Evolutionary conservation across 805 yeast species (phyloP), one percentile per base, ranked within the genome.

Genomic region (Danielia reshetovae): DNA sequence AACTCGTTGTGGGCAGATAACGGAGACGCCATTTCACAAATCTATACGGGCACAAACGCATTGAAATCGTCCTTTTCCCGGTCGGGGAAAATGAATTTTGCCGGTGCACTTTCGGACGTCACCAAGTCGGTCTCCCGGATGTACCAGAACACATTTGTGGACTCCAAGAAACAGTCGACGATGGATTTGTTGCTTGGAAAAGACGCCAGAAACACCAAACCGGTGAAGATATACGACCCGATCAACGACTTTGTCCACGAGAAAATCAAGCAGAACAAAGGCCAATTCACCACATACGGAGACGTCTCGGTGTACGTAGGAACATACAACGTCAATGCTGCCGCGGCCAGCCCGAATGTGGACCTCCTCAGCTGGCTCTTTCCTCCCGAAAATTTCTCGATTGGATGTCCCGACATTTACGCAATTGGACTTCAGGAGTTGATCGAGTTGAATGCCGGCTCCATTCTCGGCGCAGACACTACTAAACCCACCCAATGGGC

Each of bases 61-160:
- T 63, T 93, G 13, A 93, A 93, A 59, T 85, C 96, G 0, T 87
- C 96, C 4, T 93, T 84, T 53, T 85, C 97, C 2, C 75, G 99
- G 54, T 81, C 85, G 18, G 98, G 98, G 16, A 90, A 89, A 52
- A 88, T 89, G 97, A 87, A 90, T 28, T 63, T 93, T 35, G 97
- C 97, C 0, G 97, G 97, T 23, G 96, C 97, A 0, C 61, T 93
- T n/a, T 84, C 96, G 0, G 99, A 93, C 62, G 96, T 94, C 4
- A 88, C 97, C 1, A 93, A 93, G 60, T 86, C 96, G 0, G 96
- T 93, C 7, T 81, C 95, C 27, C 72, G 99, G 59, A 79, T 93
- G 77, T 93, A 93, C 57, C 90, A 93, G 55, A 93, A 93, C 62
- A 90, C 94, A 44, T 93, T 93, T 60, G 89, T 87, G 51, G 99